Conservation (phyloP, 345 rosid species). For the Punica granatum region DNA sequence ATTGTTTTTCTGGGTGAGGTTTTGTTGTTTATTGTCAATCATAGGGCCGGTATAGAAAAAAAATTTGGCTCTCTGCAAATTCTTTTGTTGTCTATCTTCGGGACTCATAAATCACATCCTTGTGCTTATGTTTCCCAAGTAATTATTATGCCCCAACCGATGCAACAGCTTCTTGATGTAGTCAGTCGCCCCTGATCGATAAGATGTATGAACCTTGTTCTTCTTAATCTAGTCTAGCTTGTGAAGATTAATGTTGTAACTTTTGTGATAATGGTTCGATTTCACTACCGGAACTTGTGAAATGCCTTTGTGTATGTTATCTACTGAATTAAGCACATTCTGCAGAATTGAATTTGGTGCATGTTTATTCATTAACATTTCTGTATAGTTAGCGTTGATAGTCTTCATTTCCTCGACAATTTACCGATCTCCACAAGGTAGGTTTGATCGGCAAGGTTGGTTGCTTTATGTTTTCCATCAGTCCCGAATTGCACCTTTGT, state of each 20-base stretch:
- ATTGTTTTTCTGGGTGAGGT: constrained; percentile 2
- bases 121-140: neutral
- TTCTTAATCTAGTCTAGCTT: neutral
- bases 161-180: neutral
- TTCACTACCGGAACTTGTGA: neutral
- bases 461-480: no score
- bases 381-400: neutral
- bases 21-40: constrained; percentile 2
- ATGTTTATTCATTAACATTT: neutral
- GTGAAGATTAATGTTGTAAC: neutral
- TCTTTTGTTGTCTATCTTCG: constrained; percentile 8
- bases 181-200: neutral
- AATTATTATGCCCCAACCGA: neutral
- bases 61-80: constrained; percentile 1
- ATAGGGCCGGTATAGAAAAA: constrained; percentile 8
- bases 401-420: no score
- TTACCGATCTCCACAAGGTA: no score
- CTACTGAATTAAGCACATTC: neutral
- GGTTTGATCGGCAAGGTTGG: no score
- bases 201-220: neutral
- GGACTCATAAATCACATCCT: neutral
- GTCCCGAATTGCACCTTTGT: no score
- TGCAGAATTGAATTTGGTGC: neutral
- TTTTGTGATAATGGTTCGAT: neutral
- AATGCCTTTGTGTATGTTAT: neutral